Base-by-base conservation (phyloP, 768 basidiomycete genomes). In the Amanita muscaria region DNA sequence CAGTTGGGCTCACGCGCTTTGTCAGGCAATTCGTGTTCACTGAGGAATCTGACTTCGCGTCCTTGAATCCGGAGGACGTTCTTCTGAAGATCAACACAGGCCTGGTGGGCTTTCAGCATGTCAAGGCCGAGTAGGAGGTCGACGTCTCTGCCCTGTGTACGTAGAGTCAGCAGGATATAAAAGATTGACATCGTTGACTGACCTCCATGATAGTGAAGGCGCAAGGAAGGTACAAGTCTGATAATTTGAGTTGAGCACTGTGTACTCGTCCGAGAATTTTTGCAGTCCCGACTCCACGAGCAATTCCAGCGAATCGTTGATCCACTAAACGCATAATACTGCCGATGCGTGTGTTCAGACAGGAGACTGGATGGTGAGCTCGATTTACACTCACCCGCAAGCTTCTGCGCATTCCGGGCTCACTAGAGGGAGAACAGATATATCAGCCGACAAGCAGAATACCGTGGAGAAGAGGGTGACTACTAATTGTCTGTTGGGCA, bases 51-150 rank as follows among this genome's bases (percentile, higher is more conserved):
- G 7, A 99, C 83, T 62, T 96, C 89, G 11, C 88, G 76, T 14
- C 79, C 84, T 67, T 91, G 88, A 40, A 99, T 97, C n/a, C 90
- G 77, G 16, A 99, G 78, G 10, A 87, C 86, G 51, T 81, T 79
- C 61, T 90, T 90, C 53, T 82, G 72, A 18, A 99, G 76, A 63
- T 99, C 96, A 60, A 99, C 97, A 57, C 82, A 88, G 4, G 92
- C 94, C 58, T 96, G 92, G 60, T 97, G 88, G 0, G 92, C 88
- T 63, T 91, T 97, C 49, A 98, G 78, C 96, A 98, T 98, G 72
- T 99, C 96, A n/a, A 99, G 74, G 5, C 96, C 96, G 32, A 99
- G 83, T 3, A 99, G 70, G n/a, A 99, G 79, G 57, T 98, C 94
- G 36, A 98, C 91, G 46, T 87, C 82, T 24, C 82, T 78, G 29